A percentile compares a stretch with the other conserved stretches of the same genome.
phyloP scores from a whole-genome alignment of 108 stramenopile species.

The Nitzschia sp. region DNA sequence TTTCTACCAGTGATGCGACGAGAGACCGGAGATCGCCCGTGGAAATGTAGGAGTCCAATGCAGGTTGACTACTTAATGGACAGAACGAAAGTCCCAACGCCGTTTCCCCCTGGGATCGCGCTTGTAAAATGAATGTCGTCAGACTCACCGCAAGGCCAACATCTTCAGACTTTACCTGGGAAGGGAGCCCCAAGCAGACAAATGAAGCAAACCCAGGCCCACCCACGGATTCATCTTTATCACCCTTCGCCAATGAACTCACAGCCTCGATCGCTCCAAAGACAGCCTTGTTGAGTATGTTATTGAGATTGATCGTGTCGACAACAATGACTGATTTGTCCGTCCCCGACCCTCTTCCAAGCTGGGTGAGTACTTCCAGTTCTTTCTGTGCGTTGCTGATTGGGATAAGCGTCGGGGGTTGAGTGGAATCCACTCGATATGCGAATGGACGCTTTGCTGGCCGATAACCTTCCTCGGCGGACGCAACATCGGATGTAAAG shows the following conservation, averaged over 20 bases:
- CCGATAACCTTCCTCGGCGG: slow-evolving; percentile 24
- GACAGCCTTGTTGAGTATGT: slow-evolving; percentile 79
- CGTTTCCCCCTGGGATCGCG: slow-evolving; percentile 40
- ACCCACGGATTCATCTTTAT: slow-evolving; percentile 22
- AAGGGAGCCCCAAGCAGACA: slow-evolving; percentile 70
- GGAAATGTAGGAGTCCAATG: slow-evolving; percentile 57
- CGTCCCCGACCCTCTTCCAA: slow-evolving; percentile 75
- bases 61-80: slow-evolving; percentile 52
- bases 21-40: slow-evolving; percentile 14
- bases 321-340: slow-evolving; percentile 57
- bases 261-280: slow-evolving; percentile 66
- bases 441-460: slow-evolving; percentile 70
- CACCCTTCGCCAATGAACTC: slow-evolving; percentile 4
- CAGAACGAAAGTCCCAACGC: slow-evolving; percentile 68
- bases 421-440: slow-evolving; percentile 81
- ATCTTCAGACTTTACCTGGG: slow-evolving; percentile 44
- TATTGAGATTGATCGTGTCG: slow-evolving; percentile 77
- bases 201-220: slow-evolving; percentile 55
- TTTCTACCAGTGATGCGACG: slow-evolving; percentile 36
- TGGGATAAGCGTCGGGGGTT: slow-evolving; percentile 78
- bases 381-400: slow-evolving; percentile 49
- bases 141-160: slow-evolving; percentile 51
- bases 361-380: slow-evolving; percentile 49
- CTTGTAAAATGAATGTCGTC: slow-evolving; percentile 47
- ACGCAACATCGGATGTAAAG: background rate